Evolutionary conservation across 306 rosid species (phyloP), one percentile per base, ranked within the genome.

Genomic region (Dryas octopetala): DNA sequence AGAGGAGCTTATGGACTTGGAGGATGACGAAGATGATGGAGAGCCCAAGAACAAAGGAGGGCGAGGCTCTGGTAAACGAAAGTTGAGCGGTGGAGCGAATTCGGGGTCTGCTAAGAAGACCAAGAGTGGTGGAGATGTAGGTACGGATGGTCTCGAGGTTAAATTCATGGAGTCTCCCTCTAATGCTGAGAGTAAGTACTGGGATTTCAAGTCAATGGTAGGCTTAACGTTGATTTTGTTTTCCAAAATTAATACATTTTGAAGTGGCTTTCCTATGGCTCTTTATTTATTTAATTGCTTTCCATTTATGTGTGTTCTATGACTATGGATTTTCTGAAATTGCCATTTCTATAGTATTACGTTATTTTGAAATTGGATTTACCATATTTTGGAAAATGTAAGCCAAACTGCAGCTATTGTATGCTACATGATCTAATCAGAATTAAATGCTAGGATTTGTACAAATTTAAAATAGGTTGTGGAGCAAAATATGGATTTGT

Each of bases 161-260:
- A 78, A 90, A 17, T 48, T 67, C 9, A 3, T 47, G 79, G 87
- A 75, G 81, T 80, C 84, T 62, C 41, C 82, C 14, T 67, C 7
- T 74, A 82, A 66, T 75, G 81, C 66, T 65, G 92, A 89, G 57
- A 65, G 97, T 95, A 75, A 85, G 97, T 77, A 63, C 43, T 63
- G 66, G 59, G 14, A 48, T 61, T 19, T 32, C 38, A 32, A 32
- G 38, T 53, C 23, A n/a, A 53, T 15, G 17, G 17, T 3, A 5
- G 58, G 23, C 19, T 5, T 53, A 5, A 53, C 16, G 58, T n/a
- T 53, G n/a, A 46, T 65, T 44, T 66, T 45, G 54, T 45, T 66
- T 14, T 4, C 4, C 8, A 7, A 44, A 71, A 51, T 41, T 11
- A 45, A 19, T 62, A 7, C 62, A 47, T 26, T 16, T 73, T 2